A percentile compares a stretch with the other conserved stretches of the same genome.
Conservation (phyloP, 1,139 yeast genomes). For the Suhomyces maxii region DNA sequence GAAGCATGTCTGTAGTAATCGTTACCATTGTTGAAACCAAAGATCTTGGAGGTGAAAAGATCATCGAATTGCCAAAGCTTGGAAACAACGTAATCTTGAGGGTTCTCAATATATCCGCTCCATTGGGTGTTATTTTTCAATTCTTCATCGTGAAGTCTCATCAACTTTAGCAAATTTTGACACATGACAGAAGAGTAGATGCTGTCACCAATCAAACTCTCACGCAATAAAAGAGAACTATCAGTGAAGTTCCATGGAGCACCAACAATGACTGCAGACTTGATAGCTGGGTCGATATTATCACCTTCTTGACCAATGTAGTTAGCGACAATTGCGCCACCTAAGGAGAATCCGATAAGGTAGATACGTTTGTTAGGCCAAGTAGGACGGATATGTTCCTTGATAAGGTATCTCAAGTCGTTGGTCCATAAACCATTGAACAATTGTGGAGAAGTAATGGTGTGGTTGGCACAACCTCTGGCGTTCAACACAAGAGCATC, state of each 20-base stretch:
- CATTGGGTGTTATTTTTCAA: conserved; percentile 27
- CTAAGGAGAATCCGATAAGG: conserved; percentile 57
- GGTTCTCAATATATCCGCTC: conserved; percentile 32
- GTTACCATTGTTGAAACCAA: conserved; percentile 68
- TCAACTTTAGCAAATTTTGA: conserved; percentile 45
- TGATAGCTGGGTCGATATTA: conserved; percentile 33
- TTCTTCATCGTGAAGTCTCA: conserved; percentile 44
- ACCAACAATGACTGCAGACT: conserved; percentile 55
- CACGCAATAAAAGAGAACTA: conserved; percentile 44
- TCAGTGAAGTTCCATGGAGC: conserved; percentile 83
- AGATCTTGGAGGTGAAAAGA: conserved; percentile 66
- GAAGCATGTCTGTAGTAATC: conserved; percentile 76
- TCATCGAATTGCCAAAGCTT: conserved; percentile 64
- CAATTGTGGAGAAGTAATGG: conserved; percentile 57
- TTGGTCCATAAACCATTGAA: conserved; percentile 66
- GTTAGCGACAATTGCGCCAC: conserved; percentile 78
- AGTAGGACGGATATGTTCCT: conserved; percentile 41
- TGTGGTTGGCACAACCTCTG: conserved; percentile 62
- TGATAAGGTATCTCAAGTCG: conserved; percentile 54
- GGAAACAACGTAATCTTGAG: conserved; percentile 32
- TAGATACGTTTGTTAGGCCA: conserved; percentile 55
- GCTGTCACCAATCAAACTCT: conserved; percentile 43
- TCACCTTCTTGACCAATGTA: conserved; percentile 74
- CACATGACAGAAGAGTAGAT: conserved; percentile 57
- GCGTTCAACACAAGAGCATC: conserved; percentile 59